Conservation (phyloP, 1,284 basidiomycete genomes). For the Apiotrichum veenhuisii region DNA sequence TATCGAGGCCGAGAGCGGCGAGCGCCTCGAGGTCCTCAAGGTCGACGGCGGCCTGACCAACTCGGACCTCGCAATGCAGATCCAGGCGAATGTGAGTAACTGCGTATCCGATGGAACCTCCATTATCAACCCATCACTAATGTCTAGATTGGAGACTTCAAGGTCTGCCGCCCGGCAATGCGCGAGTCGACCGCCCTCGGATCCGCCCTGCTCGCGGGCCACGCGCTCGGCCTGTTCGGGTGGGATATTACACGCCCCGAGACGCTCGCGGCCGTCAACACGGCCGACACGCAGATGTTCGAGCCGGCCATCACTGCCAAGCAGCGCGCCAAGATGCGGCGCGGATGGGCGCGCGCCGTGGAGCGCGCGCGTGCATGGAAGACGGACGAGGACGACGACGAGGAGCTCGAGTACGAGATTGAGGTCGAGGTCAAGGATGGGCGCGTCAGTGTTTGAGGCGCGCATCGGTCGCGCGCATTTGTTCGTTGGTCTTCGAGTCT, state of each 20-base stretch:
- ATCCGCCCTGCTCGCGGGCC: constrained; percentile 87
- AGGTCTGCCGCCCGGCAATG: constrained; percentile 92
- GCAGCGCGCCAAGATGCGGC: constrained; percentile 63
- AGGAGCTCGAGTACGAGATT: constrained; percentile 20
- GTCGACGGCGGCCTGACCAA: constrained; percentile 96
- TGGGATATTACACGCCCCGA: constrained; percentile 85
- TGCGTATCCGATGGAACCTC: no score
- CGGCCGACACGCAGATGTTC: constrained; percentile 72
- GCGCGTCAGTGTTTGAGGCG: not conserved
- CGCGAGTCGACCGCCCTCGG: constrained; percentile 94
- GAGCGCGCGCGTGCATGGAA: constrained; percentile 73
- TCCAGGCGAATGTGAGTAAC: constrained; percentile 68
- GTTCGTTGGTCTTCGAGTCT: no score
- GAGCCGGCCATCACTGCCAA: constrained; percentile 58
- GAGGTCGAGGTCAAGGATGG: constrained; percentile 18
- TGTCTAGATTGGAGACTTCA: constrained; percentile 71
- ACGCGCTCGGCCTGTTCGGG: constrained; percentile 83
- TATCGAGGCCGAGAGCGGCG: constrained; percentile 57
- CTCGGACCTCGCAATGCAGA: constrained; percentile 68
- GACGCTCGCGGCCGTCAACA: constrained; percentile 83
- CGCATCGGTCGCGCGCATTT: not conserved
- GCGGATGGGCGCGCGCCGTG: constrained; percentile 79
- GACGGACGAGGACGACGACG: constrained; percentile 14
- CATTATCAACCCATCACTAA: not conserved
- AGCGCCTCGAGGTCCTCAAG: constrained; percentile 72